Evolutionary conservation across 441 rosid species (phyloP), one percentile per base, ranked within the genome.

Genomic region (Biscutella laevigata): DNA sequence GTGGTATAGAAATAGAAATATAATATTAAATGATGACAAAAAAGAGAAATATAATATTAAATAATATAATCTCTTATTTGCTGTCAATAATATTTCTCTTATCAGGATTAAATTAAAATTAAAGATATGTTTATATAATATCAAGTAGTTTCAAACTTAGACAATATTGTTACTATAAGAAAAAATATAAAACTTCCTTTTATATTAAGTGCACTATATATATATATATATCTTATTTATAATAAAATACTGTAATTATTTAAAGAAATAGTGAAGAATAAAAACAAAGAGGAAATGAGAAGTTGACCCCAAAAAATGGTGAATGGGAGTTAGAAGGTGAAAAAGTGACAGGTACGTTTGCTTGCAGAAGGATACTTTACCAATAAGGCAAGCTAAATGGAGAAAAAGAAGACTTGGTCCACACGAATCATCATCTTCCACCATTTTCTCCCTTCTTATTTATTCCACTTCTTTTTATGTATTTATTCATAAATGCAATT

Each of bases 361-460:
- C 49, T 66, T 66, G 66, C 34, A 14, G 4, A 30, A 59, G 61
- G 61, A 66, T 59, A 59, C 71, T 66, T 66, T 66, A 66, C 71
- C 71, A 66, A 59, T 59, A 66, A 66, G 71, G 71, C 71, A 66
- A 66, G 71, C 65, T 44, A 66, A 59, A 66, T 62, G 62, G 12
- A 26, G 1, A 21, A n/a, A n/a, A n/a, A n/a, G 52, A 41, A 51
- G 61, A 36, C 59, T 53, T 66, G 71, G 71, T 59, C 71, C 71
- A 66, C 71, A 66, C 71, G 71, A 59, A 59, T 66, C 70, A 66
- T 66, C 65, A 52, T 59, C 65, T 36, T 58, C 48, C 25, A n/a
- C 10, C 35, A 53, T 62, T 28, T 36, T 53, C 33, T 29, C 29
- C 37, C 0, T 32, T 19, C 24, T 38, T 24, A 27, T 39, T 39